phyloP scores from a whole-genome alignment of 2,329 filamentous ascomycete genomes.

The Colletotrichum sojae region DNA sequence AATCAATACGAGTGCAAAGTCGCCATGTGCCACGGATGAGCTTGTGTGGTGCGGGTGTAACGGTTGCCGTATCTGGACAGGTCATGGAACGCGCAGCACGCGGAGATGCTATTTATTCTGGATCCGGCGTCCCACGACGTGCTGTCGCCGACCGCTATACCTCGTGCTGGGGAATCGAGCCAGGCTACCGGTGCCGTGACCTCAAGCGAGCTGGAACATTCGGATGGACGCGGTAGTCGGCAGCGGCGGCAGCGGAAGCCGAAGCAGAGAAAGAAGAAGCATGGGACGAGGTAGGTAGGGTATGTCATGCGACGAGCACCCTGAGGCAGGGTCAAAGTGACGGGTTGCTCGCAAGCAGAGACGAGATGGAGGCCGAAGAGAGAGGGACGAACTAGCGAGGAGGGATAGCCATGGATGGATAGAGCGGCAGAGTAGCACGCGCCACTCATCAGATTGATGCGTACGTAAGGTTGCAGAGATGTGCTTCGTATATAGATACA shows the following conservation, averaged over 20 bases:
- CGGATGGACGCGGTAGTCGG: background rate
- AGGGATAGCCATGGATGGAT: slow-evolving; percentile 20
- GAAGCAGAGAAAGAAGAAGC: background rate
- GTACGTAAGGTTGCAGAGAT: too few species aligned
- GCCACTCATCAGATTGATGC: too few species aligned
- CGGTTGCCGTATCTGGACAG: background rate
- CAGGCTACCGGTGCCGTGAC: slow-evolving; percentile 22
- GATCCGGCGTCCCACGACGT: slow-evolving; percentile 18
- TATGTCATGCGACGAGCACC: slow-evolving; percentile 7
- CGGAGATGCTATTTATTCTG: slow-evolving; percentile 1
- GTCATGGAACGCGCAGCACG: background rate
- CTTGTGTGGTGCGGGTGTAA: slow-evolving; percentile 28
- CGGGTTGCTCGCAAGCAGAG: slow-evolving; percentile 18
- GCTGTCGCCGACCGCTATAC: slow-evolving; percentile 11
- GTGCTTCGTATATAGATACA: too few species aligned
- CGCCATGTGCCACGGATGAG: slow-evolving; percentile 32
- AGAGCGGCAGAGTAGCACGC: background rate
- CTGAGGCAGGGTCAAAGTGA: slow-evolving; percentile 16
- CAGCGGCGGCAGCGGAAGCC: too few species aligned
- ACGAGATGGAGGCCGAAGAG: slow-evolving; percentile 14
- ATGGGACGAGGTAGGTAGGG: slow-evolving; percentile 2
- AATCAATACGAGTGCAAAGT: slow-evolving; percentile 15
- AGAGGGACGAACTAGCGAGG: slow-evolving; percentile 25
- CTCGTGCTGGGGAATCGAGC: slow-evolving; percentile 19
- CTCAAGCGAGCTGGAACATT: slow-evolving; percentile 15